phyloP scores from a whole-genome alignment of 306 rosid species.

The Cucurbita pepo region DNA sequence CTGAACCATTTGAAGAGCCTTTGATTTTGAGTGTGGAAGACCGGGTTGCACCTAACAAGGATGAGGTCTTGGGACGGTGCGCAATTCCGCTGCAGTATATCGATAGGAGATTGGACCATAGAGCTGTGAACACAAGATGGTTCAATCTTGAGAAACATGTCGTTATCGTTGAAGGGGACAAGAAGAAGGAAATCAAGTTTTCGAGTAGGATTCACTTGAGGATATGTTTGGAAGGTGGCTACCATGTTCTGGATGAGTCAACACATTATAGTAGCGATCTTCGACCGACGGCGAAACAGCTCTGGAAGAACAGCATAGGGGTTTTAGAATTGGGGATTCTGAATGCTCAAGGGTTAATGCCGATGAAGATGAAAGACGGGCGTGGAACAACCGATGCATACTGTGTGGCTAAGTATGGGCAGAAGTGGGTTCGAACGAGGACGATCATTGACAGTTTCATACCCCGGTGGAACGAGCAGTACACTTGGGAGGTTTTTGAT shows the following conservation, averaged over 20 bases:
- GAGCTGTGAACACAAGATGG: conserved; percentile 46
- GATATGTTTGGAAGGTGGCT: conserved; percentile 55
- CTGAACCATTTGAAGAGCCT: conserved; percentile 54
- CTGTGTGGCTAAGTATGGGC: conserved; percentile 60
- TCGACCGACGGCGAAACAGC: conserved; percentile 49
- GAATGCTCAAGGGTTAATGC: conserved; percentile 58
- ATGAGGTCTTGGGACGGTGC: conserved; percentile 42
- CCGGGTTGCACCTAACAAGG: conserved; percentile 55
- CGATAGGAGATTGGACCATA: conserved; percentile 44
- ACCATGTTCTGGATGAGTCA: conserved; percentile 59
- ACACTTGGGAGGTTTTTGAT: conserved; percentile 68
- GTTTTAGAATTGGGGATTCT: conserved; percentile 52
- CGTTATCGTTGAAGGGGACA: conserved; percentile 42
- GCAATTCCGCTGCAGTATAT: conserved; percentile 25
- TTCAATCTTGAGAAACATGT: conserved; percentile 34
- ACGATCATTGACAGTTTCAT: conserved; percentile 49
- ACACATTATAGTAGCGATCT: conserved; percentile 70
- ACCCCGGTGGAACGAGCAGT: conserved; percentile 57
- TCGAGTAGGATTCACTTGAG: conserved; percentile 51
- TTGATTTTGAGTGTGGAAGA: conserved; percentile 51
- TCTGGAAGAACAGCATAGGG: conserved; percentile 52
- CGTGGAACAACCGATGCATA: conserved; percentile 56
- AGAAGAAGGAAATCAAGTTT: conserved; percentile 54
- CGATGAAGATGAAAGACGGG: conserved; percentile 46
- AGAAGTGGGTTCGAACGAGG: conserved; percentile 62